Conservation (phyloP, 345 rosid genomes). For the Eucalyptus guilfoylei region DNA sequence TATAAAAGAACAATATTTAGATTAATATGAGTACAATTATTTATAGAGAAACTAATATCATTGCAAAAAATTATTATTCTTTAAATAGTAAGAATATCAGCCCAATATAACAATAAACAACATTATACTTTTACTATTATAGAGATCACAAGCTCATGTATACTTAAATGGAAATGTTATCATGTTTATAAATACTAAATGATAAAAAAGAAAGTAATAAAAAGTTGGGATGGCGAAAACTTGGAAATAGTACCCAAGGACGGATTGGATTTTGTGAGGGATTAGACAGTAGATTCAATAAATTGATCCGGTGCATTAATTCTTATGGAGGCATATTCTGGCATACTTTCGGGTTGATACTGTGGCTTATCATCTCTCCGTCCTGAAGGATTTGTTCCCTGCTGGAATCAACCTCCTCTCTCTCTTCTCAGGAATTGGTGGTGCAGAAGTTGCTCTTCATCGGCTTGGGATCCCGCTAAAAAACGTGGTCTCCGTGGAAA, state of each 20-base stretch:
- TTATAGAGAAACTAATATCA: background rate
- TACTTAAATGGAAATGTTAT: background rate
- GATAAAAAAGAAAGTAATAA: background rate
- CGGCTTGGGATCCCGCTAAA: conserved; percentile 56
- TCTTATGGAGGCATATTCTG: background rate
- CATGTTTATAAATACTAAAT: background rate
- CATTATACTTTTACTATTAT: background rate
- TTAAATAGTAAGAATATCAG: background rate
- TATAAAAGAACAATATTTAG: background rate
- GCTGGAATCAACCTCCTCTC: conserved; percentile 63
- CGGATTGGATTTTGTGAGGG: background rate
- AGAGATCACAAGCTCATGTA: no score
- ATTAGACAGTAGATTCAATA: background rate
- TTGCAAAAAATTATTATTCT: background rate
- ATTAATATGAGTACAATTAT: background rate
- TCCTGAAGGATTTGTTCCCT: conserved; percentile 47
- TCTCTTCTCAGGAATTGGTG: conserved; percentile 94
- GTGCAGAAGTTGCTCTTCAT: conserved; percentile 89
- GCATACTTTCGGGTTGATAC: conserved; percentile 69
- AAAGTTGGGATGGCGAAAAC: background rate
- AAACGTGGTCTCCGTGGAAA: conserved; percentile 67
- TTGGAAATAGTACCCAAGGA: background rate
- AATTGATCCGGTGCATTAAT: background rate
- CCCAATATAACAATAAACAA: background rate
- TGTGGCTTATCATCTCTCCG: conserved; percentile 82